Evolutionary conservation across 352 stramenopile genomes (phyloP).

Genomic region (Phytophthora sp.): DNA sequence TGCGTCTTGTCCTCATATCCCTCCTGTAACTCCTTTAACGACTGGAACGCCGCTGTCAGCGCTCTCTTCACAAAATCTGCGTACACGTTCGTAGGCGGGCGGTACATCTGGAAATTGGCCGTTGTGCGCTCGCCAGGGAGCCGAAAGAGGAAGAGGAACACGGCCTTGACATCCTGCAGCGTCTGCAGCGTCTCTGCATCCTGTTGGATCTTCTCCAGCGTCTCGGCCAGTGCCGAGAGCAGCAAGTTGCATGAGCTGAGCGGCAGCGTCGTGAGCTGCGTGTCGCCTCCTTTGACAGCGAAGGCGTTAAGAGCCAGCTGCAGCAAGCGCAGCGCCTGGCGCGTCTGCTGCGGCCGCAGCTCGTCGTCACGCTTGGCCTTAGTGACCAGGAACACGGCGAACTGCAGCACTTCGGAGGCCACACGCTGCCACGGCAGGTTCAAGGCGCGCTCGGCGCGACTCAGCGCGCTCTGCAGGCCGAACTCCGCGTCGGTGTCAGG

Average conservation of each 20-base stretch:
- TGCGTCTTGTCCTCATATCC: background rate
- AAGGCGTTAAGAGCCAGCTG: constrained; percentile 59
- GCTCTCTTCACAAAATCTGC: constrained; percentile 69
- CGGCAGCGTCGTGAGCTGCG: constrained; percentile 49
- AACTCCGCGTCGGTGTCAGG: constrained; percentile 22
- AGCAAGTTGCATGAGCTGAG: constrained; percentile 82
- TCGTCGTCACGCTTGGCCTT: constrained; percentile 53
- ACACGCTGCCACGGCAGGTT: constrained; percentile 72
- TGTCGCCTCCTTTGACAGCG: constrained; percentile 39
- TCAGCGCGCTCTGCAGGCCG: constrained; percentile 30
- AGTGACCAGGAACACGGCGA: constrained; percentile 71
- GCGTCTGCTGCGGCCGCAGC: constrained; percentile 39
- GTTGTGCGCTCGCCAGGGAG: constrained; percentile 31
- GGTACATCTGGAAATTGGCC: constrained; percentile 76
- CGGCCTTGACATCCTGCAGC: constrained; percentile 61
- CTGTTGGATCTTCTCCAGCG: constrained; percentile 46
- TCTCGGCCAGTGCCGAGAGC: constrained; percentile 65
- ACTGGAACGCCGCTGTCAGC: constrained; percentile 41
- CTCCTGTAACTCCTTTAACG: constrained; percentile 6
- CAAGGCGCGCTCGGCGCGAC: constrained; percentile 44
- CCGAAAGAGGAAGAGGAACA: constrained; percentile 75
- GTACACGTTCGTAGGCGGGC: constrained; percentile 81
- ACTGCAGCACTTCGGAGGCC: constrained; percentile 64
- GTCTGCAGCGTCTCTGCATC: constrained; percentile 32
- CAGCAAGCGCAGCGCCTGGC: constrained; percentile 56